These are phyloP conservation scores for Yamadazyma nakazawae DNA, from an alignment of 805 yeast genomes.

Conservation along the genomic window DNA sequence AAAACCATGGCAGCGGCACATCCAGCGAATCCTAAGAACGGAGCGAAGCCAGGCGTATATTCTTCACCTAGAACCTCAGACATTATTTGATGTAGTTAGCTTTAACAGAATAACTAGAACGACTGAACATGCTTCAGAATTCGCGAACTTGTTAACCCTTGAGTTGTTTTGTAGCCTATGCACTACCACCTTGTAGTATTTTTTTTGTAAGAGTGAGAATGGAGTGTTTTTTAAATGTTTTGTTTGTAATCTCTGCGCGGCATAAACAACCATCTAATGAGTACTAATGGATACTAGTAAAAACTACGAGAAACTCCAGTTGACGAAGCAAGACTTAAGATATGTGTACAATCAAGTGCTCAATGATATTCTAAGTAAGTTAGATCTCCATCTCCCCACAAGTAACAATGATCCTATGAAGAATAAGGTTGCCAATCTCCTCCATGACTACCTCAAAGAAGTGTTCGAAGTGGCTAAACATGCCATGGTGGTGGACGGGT, in stretches of 20 bases:
- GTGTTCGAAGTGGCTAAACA: conserved; percentile 56
- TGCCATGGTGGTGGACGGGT: conserved; percentile 59
- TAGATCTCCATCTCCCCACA: conserved; percentile 48
- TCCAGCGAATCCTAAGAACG: conserved; percentile 97
- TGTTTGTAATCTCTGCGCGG: conserved; percentile 1
- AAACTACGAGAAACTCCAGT: conserved; percentile 42
- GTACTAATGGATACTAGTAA: conserved; percentile 4
- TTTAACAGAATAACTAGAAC: background rate
- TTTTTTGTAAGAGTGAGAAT: background rate
- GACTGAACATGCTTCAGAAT: background rate
- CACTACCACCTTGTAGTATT: background rate
- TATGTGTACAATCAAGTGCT: conserved; percentile 45
- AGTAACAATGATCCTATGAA: conserved; percentile 44
- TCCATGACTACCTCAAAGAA: conserved; percentile 47
- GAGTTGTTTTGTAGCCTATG: background rate
- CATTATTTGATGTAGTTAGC: conserved; percentile 3
- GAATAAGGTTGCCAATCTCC: conserved; percentile 37
- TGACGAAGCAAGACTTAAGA: conserved; percentile 52
- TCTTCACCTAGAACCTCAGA: conserved; percentile 37
- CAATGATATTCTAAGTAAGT: conserved; percentile 39
- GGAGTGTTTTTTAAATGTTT: background rate
- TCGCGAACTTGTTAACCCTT: background rate
- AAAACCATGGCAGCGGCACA: conserved; percentile 90
- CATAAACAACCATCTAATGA: conserved; percentile 3
- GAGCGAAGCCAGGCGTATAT: conserved; percentile 88